Conservation (phyloP, 208 protist species). For the Trypanosoma avium region DNA sequence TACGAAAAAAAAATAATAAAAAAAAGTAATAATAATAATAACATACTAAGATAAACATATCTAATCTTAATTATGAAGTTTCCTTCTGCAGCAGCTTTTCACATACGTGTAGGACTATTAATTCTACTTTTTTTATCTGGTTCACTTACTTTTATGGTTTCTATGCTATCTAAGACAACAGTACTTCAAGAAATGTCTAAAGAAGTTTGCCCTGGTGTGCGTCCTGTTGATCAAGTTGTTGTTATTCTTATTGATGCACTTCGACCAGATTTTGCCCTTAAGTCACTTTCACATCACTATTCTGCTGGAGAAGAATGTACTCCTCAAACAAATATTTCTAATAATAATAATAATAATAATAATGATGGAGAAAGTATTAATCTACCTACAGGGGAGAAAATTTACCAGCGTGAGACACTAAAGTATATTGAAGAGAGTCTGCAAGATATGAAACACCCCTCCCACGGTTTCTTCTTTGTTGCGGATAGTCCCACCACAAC, state of each 20-base stretch:
- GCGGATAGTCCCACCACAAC: conserved; percentile 97
- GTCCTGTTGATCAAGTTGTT: conserved; percentile 68
- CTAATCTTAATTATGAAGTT: too few species aligned
- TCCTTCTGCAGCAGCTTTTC: background rate
- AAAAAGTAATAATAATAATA: too few species aligned
- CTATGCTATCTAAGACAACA: conserved; percentile 57
- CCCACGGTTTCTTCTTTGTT: conserved; percentile 75
- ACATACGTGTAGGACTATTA: conserved; percentile 27
- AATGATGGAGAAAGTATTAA: background rate
- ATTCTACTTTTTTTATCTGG: conserved; percentile 33
- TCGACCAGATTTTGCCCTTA: conserved; percentile 68
- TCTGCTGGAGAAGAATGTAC: conserved; percentile 39
- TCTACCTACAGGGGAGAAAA: too few species aligned
- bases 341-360: background rate
- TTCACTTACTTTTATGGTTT: conserved; percentile 49
- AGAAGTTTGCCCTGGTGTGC: conserved; percentile 31
- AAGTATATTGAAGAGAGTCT: conserved; percentile 61
- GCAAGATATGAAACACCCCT: conserved; percentile 27
- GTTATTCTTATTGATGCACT: conserved; percentile 70
- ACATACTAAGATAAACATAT: too few species aligned
- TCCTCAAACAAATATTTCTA: background rate
- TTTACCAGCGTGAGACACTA: conserved; percentile 27
- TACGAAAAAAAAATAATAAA: background rate
- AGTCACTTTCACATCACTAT: conserved; percentile 32
- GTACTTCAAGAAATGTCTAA: conserved; percentile 30